A percentile compares a stretch with the other conserved stretches of the same genome.
phyloP scores from a whole-genome alignment of 495 filamentous ascomycete species.

The Tuber borchii region DNA sequence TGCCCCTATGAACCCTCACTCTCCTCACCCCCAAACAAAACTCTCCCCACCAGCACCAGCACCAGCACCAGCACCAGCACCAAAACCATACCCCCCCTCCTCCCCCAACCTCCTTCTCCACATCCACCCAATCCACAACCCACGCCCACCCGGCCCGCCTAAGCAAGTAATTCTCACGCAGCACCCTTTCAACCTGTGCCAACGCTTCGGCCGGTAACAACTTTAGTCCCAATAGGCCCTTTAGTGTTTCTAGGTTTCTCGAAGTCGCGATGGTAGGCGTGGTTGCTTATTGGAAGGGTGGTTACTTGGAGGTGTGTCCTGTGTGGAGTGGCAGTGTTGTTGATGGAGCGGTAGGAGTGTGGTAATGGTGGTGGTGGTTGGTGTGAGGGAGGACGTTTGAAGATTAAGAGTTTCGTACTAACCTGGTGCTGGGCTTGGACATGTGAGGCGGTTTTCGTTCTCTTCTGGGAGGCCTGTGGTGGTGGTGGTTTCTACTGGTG shows the following conservation, averaged over 20 bases:
- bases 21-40: slow-evolving; percentile 1
- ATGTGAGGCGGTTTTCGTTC: background rate
- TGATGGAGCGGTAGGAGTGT: background rate
- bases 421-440: background rate
- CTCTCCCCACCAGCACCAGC: background rate
- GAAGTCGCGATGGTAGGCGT: background rate
- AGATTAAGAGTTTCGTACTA: background rate
- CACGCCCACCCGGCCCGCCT: background rate
- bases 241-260: background rate
- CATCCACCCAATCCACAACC: background rate
- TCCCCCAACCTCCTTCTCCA: background rate
- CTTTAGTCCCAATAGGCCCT: background rate
- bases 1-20: background rate
- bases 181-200: background rate
- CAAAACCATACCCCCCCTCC: background rate
- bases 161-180: background rate
- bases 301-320: background rate
- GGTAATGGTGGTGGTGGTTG: background rate
- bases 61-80: no score
- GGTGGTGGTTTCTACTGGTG: background rate
- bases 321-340: background rate
- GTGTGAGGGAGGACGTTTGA: background rate
- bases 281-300: background rate
- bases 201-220: background rate
- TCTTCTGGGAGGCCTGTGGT: background rate